These are phyloP conservation scores for Gnaphalium uliginosum DNA, from an alignment of 129 eudicot genomes.

Conservation along the genomic window DNA sequence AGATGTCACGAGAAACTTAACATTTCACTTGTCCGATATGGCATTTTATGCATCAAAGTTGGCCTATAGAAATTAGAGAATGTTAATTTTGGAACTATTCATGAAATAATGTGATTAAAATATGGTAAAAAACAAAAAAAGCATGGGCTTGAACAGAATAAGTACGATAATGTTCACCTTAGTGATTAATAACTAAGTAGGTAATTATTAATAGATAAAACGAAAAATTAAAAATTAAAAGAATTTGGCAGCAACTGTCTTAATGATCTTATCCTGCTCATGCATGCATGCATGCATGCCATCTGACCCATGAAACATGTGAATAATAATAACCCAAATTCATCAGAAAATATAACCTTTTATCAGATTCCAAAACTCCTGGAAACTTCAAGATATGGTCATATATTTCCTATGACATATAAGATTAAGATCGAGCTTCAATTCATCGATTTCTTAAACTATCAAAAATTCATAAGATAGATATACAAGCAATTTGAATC, in stretches of 20 bases:
- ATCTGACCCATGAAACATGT: slow-evolving; percentile 16
- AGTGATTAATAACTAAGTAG: neutral
- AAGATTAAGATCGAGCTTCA: too few species aligned
- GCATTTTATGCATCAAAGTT: slow-evolving; percentile 29
- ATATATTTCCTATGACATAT: too few species aligned
- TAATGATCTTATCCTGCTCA: slow-evolving; percentile 19
- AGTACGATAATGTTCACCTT: slow-evolving; percentile 31
- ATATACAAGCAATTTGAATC: neutral
- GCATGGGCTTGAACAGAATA: slow-evolving; percentile 31
- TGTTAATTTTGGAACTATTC: slow-evolving; percentile 39
- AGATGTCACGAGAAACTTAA: slow-evolving; percentile 41
- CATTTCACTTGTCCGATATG: slow-evolving; percentile 35
- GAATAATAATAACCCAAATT: slow-evolving; percentile 20
- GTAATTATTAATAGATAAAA: neutral
- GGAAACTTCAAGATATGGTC: slow-evolving; percentile 20
- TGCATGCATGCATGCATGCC: slow-evolving; percentile 29
- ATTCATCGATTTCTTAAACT: neutral
- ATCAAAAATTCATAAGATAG: neutral
- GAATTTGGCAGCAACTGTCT: neutral
- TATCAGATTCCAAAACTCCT: slow-evolving; percentile 28
- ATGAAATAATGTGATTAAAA: slow-evolving; percentile 33
- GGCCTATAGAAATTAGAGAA: slow-evolving; percentile 25
- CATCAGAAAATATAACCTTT: slow-evolving; percentile 22
- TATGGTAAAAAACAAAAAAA: too few species aligned
- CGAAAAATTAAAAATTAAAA: neutral